Evolutionary conservation across 805 yeast species (phyloP), one percentile per base, ranked within the genome.

Genomic region (Lipomyces orientalis): DNA sequence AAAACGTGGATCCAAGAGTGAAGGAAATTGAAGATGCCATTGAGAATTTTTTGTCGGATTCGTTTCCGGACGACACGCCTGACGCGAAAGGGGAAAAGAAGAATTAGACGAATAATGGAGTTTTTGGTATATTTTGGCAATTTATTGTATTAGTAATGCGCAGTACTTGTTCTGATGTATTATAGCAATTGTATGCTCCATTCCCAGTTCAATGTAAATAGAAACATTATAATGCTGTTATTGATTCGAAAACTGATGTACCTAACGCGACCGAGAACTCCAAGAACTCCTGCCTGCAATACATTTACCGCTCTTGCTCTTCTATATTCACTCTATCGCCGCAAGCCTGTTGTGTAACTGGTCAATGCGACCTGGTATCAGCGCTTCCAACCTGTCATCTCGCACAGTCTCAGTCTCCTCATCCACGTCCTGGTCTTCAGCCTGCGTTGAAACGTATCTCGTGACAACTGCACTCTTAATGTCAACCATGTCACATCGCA

Each of bases 31-130:
- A 71, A 57, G 31, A 51, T 14, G 37, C 65, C 22, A 64, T 71
- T 52, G 67, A 69, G 49, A 25, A 62, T 37, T 67, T 69, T 37
- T 46, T 71, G 64, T 12, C 59, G 5, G 66, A 62, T 33, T 60
- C 56, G 14, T 35, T 60, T 22, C 55, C 58, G 33, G 60, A 58
- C 25, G 29, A 16, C 14, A 29, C 33, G 25, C 19, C 29, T 9
- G 56, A 33, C 3, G 43, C 12, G 19, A n/a, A 43, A 43, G 22
- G n/a, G 49, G n/a, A 43, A n/a, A 43, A 37, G 39, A n/a, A 43
- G 16, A 19, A 43, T 14, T 43, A 43, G n/a, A 19, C 49, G 49
- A 43, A 19, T 43, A n/a, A n/a, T 19, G 43, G 16, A 37, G 43
- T 37, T 12, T 25, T 37, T 12, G 43, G 43, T 12, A 37, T 37